Percentiles rank a stretch among this genome's conserved stretches.
These are phyloP conservation scores for Ceratopteris richardii DNA, from an alignment of 75 land plant species.

Conservation along the genomic window DNA sequence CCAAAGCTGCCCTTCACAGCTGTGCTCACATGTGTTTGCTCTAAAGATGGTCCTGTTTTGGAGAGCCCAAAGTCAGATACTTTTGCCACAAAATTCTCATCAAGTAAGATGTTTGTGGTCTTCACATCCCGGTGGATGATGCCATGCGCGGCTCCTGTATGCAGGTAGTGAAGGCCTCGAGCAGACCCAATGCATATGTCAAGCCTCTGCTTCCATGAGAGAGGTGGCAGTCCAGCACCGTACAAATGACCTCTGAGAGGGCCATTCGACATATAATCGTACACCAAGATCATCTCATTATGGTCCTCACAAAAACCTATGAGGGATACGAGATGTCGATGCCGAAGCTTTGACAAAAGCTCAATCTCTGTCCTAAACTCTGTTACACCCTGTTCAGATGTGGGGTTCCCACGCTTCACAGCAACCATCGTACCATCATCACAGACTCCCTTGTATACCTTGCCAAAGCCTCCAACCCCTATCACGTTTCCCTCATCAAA, in stretches of 20 bases:
- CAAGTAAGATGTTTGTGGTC: slow-evolving; percentile 78
- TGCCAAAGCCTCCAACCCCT: slow-evolving; percentile 92
- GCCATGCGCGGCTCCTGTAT: slow-evolving; percentile 68
- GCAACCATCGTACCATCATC: slow-evolving; percentile 75
- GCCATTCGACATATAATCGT: slow-evolving; percentile 87
- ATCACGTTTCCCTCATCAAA: slow-evolving; percentile 61
- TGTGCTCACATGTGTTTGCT: slow-evolving; percentile 89
- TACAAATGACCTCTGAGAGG: slow-evolving; percentile 78
- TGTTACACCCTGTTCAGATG: slow-evolving; percentile 75
- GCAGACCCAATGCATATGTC: slow-evolving; percentile 91
- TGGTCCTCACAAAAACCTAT: slow-evolving; percentile 91
- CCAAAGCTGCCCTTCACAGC: slow-evolving; percentile 94
- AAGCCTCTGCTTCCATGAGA: slow-evolving; percentile 77
- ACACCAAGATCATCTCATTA: slow-evolving; percentile 87
- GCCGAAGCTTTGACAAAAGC: slow-evolving; percentile 76
- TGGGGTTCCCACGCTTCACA: slow-evolving; percentile 83
- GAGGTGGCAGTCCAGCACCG: slow-evolving; percentile 54
- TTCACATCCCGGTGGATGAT: slow-evolving; percentile 91
- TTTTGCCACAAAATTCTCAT: slow-evolving; percentile 73
- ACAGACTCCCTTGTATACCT: slow-evolving; percentile 72
- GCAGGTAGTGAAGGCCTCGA: slow-evolving; percentile 79
- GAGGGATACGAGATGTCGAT: slow-evolving; percentile 79
- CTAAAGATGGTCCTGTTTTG: slow-evolving; percentile 72
- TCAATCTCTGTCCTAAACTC: slow-evolving; percentile 89
- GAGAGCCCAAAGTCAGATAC: slow-evolving; percentile 89